Base-by-base conservation (phyloP, 116 monocot species). In the Papilionanthe hybrid region DNA sequence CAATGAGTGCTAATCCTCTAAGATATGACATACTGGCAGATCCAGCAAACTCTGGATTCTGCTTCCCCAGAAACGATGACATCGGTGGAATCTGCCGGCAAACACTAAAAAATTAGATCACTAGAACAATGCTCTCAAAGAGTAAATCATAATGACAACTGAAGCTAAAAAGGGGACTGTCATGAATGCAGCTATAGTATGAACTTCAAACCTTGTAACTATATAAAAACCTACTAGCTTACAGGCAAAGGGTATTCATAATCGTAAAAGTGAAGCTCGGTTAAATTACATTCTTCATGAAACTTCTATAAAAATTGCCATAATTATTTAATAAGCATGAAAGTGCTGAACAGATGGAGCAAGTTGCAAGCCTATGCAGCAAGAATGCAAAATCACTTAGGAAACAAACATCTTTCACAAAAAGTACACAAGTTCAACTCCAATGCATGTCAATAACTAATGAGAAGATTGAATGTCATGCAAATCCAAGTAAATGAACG, bases 1-100 rank as follows among this genome's bases (percentile, higher is more conserved):
- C 92, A 79, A 94, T 48, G 15, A 97, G 81, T 72, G 91, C 94
- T 75, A 97, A 82, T 60, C 83, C 86, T 85, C 87, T 92, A 32
- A 93, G 66, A 79, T 89, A 90, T 48, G 82, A 90, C 50, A 79
- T 58, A 45, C 79, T 77, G 68, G 81, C 78, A 78, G 91, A 89
- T 80, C 84, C 96, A 81, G 71, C 19, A 32, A 29, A 68, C 74
- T 92, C 86, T 67, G 79, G 77, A 19, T 86, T 90, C 76, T 86
- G 88, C 78, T 85, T 88, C 15, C 60, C 45, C 25, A 76, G 45
- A 76, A 81, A 77, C 44, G 94, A 84, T 79, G 93, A 79, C 53
- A 81, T 72, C 43, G 84, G 75, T 28, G 88, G 65, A 5, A 79
- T 86, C 97, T 97, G 76, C 79, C 74, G 27, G 72, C 19, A 42